phyloP scores from a whole-genome alignment of 331 rosid genomes.

The Quercus tomentella region DNA sequence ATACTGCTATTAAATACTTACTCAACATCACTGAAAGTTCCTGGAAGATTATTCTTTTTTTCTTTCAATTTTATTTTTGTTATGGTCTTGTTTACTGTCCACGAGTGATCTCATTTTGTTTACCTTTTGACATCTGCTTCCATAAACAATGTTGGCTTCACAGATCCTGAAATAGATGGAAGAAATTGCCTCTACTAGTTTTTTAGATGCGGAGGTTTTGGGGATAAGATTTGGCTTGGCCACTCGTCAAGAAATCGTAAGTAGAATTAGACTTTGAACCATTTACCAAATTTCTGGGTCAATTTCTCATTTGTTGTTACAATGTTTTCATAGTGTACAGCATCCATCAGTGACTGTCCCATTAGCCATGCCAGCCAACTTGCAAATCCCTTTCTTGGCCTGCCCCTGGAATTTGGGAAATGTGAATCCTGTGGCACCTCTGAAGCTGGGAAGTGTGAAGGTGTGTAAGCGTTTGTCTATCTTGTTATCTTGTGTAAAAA shows the following conservation, averaged over 20 bases:
- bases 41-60: too few species aligned
- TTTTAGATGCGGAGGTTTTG: slow-evolving; percentile 51
- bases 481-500: slow-evolving; percentile 1
- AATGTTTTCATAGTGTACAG: slow-evolving; percentile 56
- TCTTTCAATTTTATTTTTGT: too few species aligned
- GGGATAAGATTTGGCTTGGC: slow-evolving; percentile 72
- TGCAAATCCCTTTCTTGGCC: slow-evolving; percentile 86
- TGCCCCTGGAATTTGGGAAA: slow-evolving; percentile 83
- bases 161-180: slow-evolving; percentile 34
- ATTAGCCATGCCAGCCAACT: slow-evolving; percentile 87
- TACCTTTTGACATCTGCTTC: too few species aligned
- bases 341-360: slow-evolving; percentile 69
- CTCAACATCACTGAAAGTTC: too few species aligned
- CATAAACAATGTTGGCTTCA: too few species aligned
- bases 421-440: slow-evolving; percentile 97
- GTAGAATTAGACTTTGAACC: slow-evolving; percentile 19
- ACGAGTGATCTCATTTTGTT: too few species aligned
- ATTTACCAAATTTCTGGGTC: slow-evolving; percentile 1
- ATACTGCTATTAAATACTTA: too few species aligned
- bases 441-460: slow-evolving; percentile 87
- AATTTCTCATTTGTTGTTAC: not conserved
- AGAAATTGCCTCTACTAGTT: slow-evolving; percentile 37
- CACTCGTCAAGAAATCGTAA: slow-evolving; percentile 68
- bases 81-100: too few species aligned
- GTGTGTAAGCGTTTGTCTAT: slow-evolving; percentile 31